These are phyloP conservation scores for Nemania diffusa DNA, from an alignment of 2,329 filamentous ascomycete species.

Conservation along the genomic window DNA sequence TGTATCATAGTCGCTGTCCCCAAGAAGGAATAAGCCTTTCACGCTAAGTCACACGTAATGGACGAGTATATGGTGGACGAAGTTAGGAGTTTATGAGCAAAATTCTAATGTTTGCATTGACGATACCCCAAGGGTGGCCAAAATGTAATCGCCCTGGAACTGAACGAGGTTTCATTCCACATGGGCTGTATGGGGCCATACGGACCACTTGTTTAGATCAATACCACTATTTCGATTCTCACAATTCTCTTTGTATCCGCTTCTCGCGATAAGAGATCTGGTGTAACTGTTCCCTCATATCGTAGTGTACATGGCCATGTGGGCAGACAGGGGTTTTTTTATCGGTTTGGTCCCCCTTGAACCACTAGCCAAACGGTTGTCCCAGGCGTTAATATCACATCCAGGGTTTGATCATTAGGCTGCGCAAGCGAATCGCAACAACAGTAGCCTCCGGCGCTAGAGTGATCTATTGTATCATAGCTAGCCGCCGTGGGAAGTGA, in stretches of 20 bases:
- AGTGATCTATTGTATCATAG: not conserved
- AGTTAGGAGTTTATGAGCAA: constrained; percentile 33
- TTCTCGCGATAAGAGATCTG: not conserved
- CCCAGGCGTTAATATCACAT: not conserved
- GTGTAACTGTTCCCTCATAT: constrained; percentile 2
- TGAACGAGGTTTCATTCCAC: constrained; percentile 26
- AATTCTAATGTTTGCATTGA: constrained; percentile 42
- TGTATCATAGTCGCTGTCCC: constrained; percentile 56
- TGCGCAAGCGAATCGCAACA: too few relatives aligned
- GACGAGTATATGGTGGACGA: constrained; percentile 26
- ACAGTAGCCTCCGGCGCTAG: too few relatives aligned
- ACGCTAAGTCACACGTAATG: constrained; percentile 17
- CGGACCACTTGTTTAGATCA: constrained; percentile 35
- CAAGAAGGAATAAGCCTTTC: constrained; percentile 56
- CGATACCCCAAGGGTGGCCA: constrained; percentile 45
- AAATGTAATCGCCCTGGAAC: constrained; percentile 38
- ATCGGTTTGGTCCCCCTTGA: not conserved
- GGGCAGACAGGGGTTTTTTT: not conserved
- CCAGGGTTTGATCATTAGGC: not conserved
- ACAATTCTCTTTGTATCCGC: not conserved
- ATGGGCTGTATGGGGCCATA: constrained; percentile 24
- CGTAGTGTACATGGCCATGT: not conserved
- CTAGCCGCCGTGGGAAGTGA: not conserved
- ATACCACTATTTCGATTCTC: constrained; percentile 35
- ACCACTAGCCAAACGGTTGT: not conserved